Evolutionary conservation across 129 eudicot species (phyloP), one percentile per base, ranked within the genome.

Genomic region (Ambrosia artemisiifolia): DNA sequence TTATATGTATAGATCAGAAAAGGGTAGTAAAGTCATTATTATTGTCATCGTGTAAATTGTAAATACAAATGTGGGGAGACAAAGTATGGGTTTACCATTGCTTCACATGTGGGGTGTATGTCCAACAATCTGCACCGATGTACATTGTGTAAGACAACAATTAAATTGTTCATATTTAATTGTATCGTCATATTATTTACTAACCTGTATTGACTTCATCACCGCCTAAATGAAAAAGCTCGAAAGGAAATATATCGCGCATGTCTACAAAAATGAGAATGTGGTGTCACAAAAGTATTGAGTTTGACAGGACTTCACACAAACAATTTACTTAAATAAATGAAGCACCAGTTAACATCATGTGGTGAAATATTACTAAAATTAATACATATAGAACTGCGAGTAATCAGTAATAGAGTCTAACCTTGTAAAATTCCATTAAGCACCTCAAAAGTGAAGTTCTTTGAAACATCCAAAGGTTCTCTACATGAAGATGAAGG

Each of bases 161-260:
- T 66, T 33, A 53, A 51, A 16, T 18, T 30, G 11, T 42, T 69
- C 4, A 20, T 42, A 34, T 55, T 6, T 46, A 35, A 61, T 17
- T 9, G 20, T 1, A 49, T 24, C 64, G 61, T 36, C 34, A 38
- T 0, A 32, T 43, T 48, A 50, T 6, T 62, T 63, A 76, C 82
- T 68, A 65, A 90, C 97, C 92, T 60, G 99, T 90, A 83, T 94
- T 80, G 19, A 94, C 99, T 79, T 94, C 99, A 81, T 94, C 99
- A 49, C 99, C 99, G 24, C 99, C 99, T 55, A 94, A 83, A 78
- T 94, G 99, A 74, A 94, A 90, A 74, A 94, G 97, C 81, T 88
- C 89, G 54, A 94, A 94, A 47, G 98, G 98, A 70, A 94, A 94
- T 55, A 86, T 86, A 70, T 86, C 87, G 56, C 88, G 74, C 87